Evolutionary conservation across 768 basidiomycete genomes (phyloP).

Genomic region (Mycena maculata): DNA sequence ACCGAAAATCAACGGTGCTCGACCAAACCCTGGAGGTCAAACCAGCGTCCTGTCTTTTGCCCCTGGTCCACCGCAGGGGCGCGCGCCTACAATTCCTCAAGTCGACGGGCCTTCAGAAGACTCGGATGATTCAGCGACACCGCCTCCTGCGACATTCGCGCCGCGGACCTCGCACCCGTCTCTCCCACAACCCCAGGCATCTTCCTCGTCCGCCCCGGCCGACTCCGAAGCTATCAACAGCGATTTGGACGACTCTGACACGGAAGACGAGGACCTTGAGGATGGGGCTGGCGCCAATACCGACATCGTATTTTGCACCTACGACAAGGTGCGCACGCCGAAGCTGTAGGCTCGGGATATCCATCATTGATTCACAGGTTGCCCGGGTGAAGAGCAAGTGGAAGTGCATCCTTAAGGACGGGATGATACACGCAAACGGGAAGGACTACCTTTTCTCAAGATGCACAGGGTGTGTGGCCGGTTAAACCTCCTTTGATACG

Average conservation of each 20-base stretch:
- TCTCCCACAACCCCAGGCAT: slow-evolving; percentile 69
- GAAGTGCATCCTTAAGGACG: slow-evolving; percentile 98
- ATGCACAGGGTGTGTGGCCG: slow-evolving; percentile 86
- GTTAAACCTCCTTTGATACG: slow-evolving; percentile 23
- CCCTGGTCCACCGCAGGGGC: slow-evolving; percentile 40
- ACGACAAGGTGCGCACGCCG: slow-evolving; percentile 84
- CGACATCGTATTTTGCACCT: slow-evolving; percentile 98
- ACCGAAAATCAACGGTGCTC: slow-evolving; percentile 67
- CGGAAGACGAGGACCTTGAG: slow-evolving; percentile 87
- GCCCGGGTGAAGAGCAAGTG: slow-evolving; percentile 99
- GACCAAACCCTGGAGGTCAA: slow-evolving; percentile 64
- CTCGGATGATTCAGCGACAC: slow-evolving; percentile 73
- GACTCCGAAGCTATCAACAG: slow-evolving; percentile 94
- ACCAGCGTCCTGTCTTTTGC: slow-evolving; percentile 69
- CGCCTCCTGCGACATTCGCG: slow-evolving; percentile 76
- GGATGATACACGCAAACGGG: slow-evolving; percentile 96
- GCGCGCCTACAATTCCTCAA: slow-evolving; percentile 69
- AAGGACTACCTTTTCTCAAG: slow-evolving; percentile 98
- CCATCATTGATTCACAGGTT: slow-evolving; percentile 64
- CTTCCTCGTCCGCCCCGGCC: slow-evolving; percentile 49
- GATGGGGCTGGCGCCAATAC: slow-evolving; percentile 79
- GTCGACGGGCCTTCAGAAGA: slow-evolving; percentile 85
- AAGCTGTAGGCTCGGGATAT: slow-evolving; percentile 13
- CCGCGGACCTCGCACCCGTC: slow-evolving; percentile 81
- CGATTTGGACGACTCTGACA: slow-evolving; percentile 95